Conservation (phyloP, 257 asterid species). For the Fraxinus anomala region DNA sequence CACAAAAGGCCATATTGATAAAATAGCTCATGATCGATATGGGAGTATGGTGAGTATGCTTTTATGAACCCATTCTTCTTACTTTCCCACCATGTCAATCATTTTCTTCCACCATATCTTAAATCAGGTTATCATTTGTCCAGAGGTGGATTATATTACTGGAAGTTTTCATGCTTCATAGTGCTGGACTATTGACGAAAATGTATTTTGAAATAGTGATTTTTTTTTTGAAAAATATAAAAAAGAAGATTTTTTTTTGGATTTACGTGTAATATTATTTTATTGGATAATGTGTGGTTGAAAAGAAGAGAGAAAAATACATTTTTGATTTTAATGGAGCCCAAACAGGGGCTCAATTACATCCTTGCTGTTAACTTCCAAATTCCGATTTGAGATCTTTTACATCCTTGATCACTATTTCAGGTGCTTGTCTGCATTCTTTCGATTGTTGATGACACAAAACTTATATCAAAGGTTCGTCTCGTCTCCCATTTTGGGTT, state of each 20-base stretch:
- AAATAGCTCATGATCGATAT: slow-evolving; percentile 70
- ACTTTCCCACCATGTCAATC: neutral
- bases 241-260: too few species aligned
- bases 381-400: neutral
- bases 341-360: neutral
- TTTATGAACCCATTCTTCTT: slow-evolving; percentile 12
- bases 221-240: too few species aligned
- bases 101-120: neutral
- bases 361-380: neutral
- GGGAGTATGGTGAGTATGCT: slow-evolving; percentile 63
- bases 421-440: slow-evolving; percentile 83
- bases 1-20: slow-evolving; percentile 71
- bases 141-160: neutral
- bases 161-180: neutral
- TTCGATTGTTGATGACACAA: slow-evolving; percentile 92
- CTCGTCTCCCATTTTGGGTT: slow-evolving; percentile 25
- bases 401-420: slow-evolving; percentile 20
- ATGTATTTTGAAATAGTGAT: too few species aligned
- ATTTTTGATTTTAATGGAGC: too few species aligned
- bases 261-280: too few species aligned
- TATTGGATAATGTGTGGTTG: too few species aligned
- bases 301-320: too few species aligned
- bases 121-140: neutral
- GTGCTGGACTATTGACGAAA: neutral
- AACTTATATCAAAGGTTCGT: slow-evolving; percentile 77